Percentiles rank a stretch among this genome's conserved stretches.
These are phyloP conservation scores for Trichoderma koningii DNA, from an alignment of 2,329 filamentous ascomycete species.

Conservation along the genomic window DNA sequence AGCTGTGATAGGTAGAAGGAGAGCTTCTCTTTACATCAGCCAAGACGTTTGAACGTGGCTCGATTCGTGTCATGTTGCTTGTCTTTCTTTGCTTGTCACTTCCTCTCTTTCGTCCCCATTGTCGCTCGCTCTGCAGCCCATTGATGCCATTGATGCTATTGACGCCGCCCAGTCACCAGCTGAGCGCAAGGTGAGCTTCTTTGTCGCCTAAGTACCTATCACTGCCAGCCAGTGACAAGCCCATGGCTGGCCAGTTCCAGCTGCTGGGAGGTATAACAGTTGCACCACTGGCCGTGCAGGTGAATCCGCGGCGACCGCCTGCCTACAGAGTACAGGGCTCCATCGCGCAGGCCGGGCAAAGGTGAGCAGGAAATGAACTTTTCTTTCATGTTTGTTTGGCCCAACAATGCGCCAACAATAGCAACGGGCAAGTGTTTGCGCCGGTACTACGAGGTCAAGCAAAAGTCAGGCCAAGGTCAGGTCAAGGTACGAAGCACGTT, in stretches of 20 bases:
- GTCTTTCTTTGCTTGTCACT: not conserved
- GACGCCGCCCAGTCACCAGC: not conserved
- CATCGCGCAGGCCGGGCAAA: not conserved
- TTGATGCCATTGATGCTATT: not conserved
- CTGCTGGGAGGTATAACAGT: too few relatives aligned
- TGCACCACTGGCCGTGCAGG: not conserved
- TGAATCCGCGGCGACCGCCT: not conserved
- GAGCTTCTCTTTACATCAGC: not conserved
- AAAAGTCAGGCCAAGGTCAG: not conserved
- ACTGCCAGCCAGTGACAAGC: not conserved
- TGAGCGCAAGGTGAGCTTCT: too few relatives aligned
- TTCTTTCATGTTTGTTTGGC: not conserved
- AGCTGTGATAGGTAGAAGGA: not conserved
- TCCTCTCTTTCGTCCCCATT: too few relatives aligned
- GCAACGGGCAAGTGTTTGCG: constrained; percentile 1
- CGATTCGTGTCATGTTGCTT: too few relatives aligned
- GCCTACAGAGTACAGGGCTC: not conserved
- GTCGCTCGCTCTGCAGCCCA: not conserved
- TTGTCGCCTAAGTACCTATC: too few relatives aligned
- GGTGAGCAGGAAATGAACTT: constrained; percentile 14
- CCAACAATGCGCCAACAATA: not conserved
- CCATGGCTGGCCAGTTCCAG: too few relatives aligned
- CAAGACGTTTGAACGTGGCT: not conserved
- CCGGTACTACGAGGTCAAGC: not conserved
- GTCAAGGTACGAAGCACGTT: not conserved